Conservation (phyloP, 768 basidiomycete species). For the Mycena albidolilacea region DNA sequence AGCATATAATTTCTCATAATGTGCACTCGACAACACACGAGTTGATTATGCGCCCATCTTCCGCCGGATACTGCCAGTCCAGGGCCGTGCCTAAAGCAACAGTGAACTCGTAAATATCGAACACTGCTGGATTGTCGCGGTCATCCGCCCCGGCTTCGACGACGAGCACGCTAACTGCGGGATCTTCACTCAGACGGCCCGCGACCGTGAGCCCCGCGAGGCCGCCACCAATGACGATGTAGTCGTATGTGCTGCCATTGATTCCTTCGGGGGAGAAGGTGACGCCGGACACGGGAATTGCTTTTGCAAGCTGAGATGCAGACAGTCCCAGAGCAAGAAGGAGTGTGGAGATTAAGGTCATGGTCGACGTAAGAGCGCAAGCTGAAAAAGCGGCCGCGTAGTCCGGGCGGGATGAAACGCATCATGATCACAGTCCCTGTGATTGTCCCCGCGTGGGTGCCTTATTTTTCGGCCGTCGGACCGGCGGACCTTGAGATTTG, state of each 20-base stretch:
- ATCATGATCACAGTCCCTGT: too few relatives aligned
- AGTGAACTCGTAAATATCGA: slow-evolving; percentile 63
- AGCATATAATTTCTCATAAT: background rate
- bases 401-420: too few relatives aligned
- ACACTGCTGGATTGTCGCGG: slow-evolving; percentile 59
- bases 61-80: slow-evolving; percentile 64
- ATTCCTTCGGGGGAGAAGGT: slow-evolving; percentile 50
- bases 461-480: too few relatives aligned
- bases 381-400: too few relatives aligned
- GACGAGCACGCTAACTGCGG: slow-evolving; percentile 58
- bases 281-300: slow-evolving; percentile 35
- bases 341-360: background rate
- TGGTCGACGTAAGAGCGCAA: too few relatives aligned
- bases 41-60: slow-evolving; percentile 55
- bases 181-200: slow-evolving; percentile 61
- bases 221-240: slow-evolving; percentile 63
- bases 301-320: background rate
- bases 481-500: too few relatives aligned
- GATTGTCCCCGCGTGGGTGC: too few relatives aligned
- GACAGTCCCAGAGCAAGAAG: background rate
- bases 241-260: slow-evolving; percentile 58
- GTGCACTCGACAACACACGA: slow-evolving; percentile 49
- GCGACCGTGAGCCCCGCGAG: slow-evolving; percentile 66
- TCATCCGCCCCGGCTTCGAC: slow-evolving; percentile 69
- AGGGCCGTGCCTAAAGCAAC: slow-evolving; percentile 58